Evolutionary conservation across 108 stramenopile genomes (phyloP), one percentile per base, ranked within the genome.

Genomic region (Cyclostephanos tholiformis): DNA sequence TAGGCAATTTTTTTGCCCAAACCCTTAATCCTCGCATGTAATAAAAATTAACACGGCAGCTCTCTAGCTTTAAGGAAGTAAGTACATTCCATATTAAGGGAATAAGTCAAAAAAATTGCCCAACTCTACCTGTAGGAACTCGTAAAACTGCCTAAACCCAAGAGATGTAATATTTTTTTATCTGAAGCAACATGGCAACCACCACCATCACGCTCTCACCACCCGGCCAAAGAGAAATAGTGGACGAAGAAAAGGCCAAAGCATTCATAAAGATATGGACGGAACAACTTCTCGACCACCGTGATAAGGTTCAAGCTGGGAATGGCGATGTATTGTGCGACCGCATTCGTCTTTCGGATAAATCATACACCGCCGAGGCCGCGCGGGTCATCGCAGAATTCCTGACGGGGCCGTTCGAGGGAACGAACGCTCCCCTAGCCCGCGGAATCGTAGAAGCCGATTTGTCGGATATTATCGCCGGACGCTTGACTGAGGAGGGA

Each of bases 281-380:
- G 4, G 36, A 72, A 22, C 78, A 82, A 52, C 77, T 85, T 44
- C 60, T 57, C 32, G 68, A 71, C 19, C 77, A 84, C 39, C 76
- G 67, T 26, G 48, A 50, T 23, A 70, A 67, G 35, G 64, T 75
- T 17, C 32, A 71, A 39, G 60, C 64, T 8, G 60, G 60, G 23
- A 36, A 29, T 16, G 67, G 65, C 46, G 52, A 65, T 23, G 60
- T 71, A 5, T 76, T 80, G 36, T 80, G 77, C 32, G 85, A 85
- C 50, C 73, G 72, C 14, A 81, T 85, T 58, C 49, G 67, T 11
- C 78, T 85, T 6, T 66, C 71, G 4, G 71, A 72, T 48, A 85
- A 85, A 53, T 82, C 77, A 13, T 85, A 83, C 49, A 74, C 77
- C 17, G 56, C 74, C 56, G 85, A 82, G 62, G 82, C 74, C 13